A percentile compares a stretch with the other conserved stretches of the same genome.
Conservation (phyloP, 176 grass and related monocot genomes). For the Saccharum officinarum region DNA sequence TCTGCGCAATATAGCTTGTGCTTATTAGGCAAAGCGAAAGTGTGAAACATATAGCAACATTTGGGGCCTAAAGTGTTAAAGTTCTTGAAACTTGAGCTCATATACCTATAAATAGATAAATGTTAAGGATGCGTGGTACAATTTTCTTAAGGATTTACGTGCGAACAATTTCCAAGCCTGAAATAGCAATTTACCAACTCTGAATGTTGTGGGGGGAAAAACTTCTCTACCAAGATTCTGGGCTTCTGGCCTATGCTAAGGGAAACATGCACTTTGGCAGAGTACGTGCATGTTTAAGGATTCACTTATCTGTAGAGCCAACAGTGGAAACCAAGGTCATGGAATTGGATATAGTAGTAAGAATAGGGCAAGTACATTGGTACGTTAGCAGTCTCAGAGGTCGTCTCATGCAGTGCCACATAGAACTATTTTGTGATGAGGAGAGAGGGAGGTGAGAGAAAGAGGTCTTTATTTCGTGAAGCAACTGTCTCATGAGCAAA, state of each 20-base stretch:
- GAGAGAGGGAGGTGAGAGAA: not conserved
- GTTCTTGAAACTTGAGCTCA: not conserved
- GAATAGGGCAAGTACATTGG: not conserved
- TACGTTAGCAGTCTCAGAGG: not conserved
- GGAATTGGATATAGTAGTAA: not conserved
- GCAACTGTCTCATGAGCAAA: no score
- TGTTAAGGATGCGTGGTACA: not conserved
- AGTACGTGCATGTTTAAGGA: not conserved
- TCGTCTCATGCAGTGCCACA: not conserved
- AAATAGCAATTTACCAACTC: not conserved
- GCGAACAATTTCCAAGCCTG: no score
- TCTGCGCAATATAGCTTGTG: not conserved
- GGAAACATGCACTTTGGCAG: not conserved
- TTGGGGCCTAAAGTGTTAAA: not conserved
- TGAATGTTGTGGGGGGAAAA: not conserved
- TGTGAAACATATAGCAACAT: not conserved
- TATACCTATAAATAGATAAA: not conserved
- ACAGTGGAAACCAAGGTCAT: constrained; percentile 19
- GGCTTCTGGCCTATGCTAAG: not conserved
- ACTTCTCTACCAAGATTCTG: not conserved
- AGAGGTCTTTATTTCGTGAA: not conserved
- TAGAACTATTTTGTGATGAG: not conserved
- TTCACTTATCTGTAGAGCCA: not conserved
- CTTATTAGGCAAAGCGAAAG: not conserved
- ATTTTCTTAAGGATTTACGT: not conserved